Percentiles rank a stretch among this genome's conserved stretches.
phyloP scores from a whole-genome alignment of 768 basidiomycete species.

The Mycena kentingensis region DNA sequence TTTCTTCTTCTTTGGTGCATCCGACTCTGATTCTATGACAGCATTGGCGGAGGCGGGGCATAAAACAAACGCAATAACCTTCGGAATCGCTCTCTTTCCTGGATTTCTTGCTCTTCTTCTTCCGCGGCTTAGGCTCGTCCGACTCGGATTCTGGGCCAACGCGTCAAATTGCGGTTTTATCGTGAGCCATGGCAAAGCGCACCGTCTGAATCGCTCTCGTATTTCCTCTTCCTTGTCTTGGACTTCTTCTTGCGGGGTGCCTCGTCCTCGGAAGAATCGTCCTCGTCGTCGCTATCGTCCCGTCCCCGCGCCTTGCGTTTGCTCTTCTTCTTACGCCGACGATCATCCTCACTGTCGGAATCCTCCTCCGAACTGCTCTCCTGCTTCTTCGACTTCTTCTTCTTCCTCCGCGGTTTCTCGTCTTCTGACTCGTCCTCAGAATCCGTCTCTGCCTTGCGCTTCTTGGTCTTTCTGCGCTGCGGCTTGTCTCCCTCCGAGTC shows the following conservation, averaged over 20 bases:
- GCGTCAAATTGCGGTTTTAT: no score
- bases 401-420: constrained; percentile 32
- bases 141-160: neutral
- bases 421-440: constrained; percentile 29
- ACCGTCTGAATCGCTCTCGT: neutral
- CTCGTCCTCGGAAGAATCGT: constrained; percentile 9
- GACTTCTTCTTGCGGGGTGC: constrained; percentile 10
- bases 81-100: constrained; percentile 1
- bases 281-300: neutral
- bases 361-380: neutral
- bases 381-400: constrained; percentile 4
- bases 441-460: constrained; percentile 31
- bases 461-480: constrained; percentile 29
- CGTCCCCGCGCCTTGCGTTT: constrained; percentile 6
- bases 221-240: neutral
- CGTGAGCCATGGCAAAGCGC: no score
- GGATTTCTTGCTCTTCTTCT: neutral
- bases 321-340: neutral
- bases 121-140: neutral
- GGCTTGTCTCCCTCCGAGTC: constrained; percentile 27
- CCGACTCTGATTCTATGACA: neutral
- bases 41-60: neutral
- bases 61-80: neutral
- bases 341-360: constrained; percentile 1
- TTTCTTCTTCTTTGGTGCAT: neutral